Base-by-base conservation (phyloP, 73 alveolate genomes). In the Paramecium biaurelia region DNA sequence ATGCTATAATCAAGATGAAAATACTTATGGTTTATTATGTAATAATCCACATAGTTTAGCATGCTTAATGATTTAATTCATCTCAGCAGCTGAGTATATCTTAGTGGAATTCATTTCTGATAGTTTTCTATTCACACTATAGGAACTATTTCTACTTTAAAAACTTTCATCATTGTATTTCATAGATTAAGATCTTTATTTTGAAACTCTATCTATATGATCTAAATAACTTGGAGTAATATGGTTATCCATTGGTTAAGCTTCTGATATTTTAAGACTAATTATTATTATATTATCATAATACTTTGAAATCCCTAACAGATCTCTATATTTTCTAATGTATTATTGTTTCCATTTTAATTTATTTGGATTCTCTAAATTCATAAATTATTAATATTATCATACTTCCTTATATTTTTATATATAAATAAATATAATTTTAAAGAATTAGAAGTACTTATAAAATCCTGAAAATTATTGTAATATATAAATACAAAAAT, bases 281-380 rank as follows among this genome's bases (percentile, higher is more conserved):
- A 5, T 53, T 21, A 53, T 53, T 14, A 7, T 53, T 18, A 5
- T 20, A 58, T 30, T 2, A 63, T 63, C 6, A 63, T 10, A 6
- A 12, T 63, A 63, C 84, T 63, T 63, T 24, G 84, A 63, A 30
- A 63, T 63, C 6, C 84, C 84, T 9, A 63, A 32, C 12, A 63
- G 23, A 63, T 63, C 84, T 30, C 45, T 63, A 32, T 63, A 63
- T 63, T 63, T 63, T 30, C 26, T 11, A 26, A 63, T 30, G 45
- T 63, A 63, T 63, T 26, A 32, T 63, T 63, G 26, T 32, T 63
- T 63, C 41, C 41, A 30, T 14, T 63, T 63, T 63, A 63, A 63
- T 63, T 63, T 63, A 63, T 63, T 63, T 11, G 84, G 84, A 63
- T 63, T 63, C 45, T 63, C 84, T n/a, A 63, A 63, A 53, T 53